Evolutionary conservation across 2,329 filamentous ascomycete species (phyloP), one percentile per base, ranked within the genome.

Genomic region (Ascochyta pisi): DNA sequence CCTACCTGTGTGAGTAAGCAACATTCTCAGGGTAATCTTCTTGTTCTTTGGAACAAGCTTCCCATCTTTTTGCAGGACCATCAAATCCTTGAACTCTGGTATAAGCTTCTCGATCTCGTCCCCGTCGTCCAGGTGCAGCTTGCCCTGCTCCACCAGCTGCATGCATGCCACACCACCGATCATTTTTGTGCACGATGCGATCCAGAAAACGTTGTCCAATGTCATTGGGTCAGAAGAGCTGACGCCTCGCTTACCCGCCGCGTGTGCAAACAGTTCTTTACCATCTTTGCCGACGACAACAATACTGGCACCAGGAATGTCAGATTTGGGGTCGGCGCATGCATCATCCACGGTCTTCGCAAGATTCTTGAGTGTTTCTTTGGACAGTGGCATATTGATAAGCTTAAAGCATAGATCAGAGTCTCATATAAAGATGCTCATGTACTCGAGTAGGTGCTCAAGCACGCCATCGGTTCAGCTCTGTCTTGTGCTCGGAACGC

Each of bases 191-290:
- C 80, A 83, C 2, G 78, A 80, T 6, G 81, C 81, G 15, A 84
- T 81, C 80, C 81, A 84, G 60, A 86, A 89, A 0, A 86, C 75
- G 29, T 52, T 68, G 26, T 89, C 86, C 0, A 85, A 71, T 0
- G 79, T 82, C 83, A 89, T 86, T 4, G 80, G 73, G 43, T 85
- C 81, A 0, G 73, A 61, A 8, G 66, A 68, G 16, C 65, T 65
- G 3, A 73, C 56, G 2, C 77, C 77, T 27, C 67, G 68, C 45
- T 77, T 76, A 10, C 78, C 78, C 9, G 77, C 76, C 3, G 77
- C 70, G 39, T 71, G 67, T n/a, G 77, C 71, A 45, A 73, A 74
- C 5, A 81, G 66, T 29, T 78, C 66, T 16, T 78, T 67, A 41
- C 78, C 77, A 68, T 77, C 67, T 62, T 73, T 77, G 53, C 75